Evolutionary conservation across 768 basidiomycete genomes (phyloP), one percentile per base, ranked within the genome.

Genomic region (Auricularia cornea): DNA sequence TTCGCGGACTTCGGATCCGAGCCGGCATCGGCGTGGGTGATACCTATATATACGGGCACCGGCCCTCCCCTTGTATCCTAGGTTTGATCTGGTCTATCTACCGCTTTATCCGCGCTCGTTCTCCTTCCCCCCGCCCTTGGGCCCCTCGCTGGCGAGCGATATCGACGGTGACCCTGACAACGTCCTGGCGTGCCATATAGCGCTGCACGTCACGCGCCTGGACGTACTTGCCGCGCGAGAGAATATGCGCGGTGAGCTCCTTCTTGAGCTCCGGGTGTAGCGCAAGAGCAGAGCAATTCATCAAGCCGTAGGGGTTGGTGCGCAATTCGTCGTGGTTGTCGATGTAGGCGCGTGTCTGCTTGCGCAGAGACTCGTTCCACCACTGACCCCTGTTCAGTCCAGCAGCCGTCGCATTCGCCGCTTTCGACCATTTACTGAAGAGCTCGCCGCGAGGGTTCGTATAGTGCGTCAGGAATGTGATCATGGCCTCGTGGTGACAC

Each of bases 211-310:
- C 62, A 30, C 60, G 29, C 3, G 62, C 59, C 1, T 29, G 30
- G 6, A 76, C 44, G 61, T 66, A 76, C 3, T 72, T 62, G 1
- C 69, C 67, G 11, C 74, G 31, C 12, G 51, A 73, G 66, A 41
- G 66, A 28, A 60, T 73, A 65, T 33, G 69, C 35, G 11, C 40
- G 23, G 65, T 67, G 33, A 77, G 65, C n/a, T 74, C 70, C 3
- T 64, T 29, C 20, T 38, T 18, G 1, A 79, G 48, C 60, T 75
- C 74, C 10, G 44, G 44, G 16, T 18, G 44, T 5, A 12, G 8
- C 5, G 8, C 44, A 20, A 48, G 44, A 10, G 44, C 44, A 5
- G 44, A 12, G 44, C 44, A 48, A 20, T 48, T 48, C 44, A 20
- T 48, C 18, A 48, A 18, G 18, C 44, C 44, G 44, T 48, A 48